Evolutionary conservation across 2,329 filamentous ascomycete species (phyloP).

Genomic region (Macrophomina phaseolina): DNA sequence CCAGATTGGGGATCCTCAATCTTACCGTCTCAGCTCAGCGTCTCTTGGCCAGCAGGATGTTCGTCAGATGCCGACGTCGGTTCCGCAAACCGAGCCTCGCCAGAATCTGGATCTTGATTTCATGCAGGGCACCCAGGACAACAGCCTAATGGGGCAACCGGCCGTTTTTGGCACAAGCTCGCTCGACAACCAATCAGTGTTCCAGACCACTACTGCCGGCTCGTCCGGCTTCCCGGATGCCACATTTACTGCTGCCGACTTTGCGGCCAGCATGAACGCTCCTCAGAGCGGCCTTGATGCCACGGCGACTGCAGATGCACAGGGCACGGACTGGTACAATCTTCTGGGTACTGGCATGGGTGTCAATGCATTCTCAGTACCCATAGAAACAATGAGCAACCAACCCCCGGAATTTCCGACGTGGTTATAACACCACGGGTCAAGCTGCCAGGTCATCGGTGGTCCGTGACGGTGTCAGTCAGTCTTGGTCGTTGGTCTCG

Average conservation of each 20-base stretch:
- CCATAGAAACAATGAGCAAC: constrained; percentile 27
- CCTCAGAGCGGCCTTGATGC: constrained; percentile 8
- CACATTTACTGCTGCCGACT: constrained; percentile 17
- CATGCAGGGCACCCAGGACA: constrained; percentile 32
- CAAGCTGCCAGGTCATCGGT: constrained; percentile 28
- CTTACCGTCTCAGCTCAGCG: constrained; percentile 38
- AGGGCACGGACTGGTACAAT: constrained; percentile 37
- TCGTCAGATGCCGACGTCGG: constrained; percentile 35
- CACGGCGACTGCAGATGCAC: constrained; percentile 30
- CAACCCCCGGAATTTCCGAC: constrained; percentile 33
- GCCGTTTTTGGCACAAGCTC: constrained; percentile 18
- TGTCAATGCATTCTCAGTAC: constrained; percentile 22
- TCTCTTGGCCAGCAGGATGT: constrained; percentile 34
- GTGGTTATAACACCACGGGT: constrained; percentile 39
- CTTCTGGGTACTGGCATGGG: constrained; percentile 19
- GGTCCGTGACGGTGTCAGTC: background rate
- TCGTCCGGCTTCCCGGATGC: constrained; percentile 11
- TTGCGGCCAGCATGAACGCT: constrained; percentile 2
- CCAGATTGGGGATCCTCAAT: constrained; percentile 33
- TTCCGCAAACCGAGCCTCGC: constrained; percentile 34
- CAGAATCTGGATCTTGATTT: constrained; percentile 40
- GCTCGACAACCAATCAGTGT: constrained; percentile 14
- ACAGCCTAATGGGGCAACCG: constrained; percentile 11
- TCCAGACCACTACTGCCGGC: constrained; percentile 29
- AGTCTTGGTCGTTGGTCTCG: constrained; percentile 10